A percentile compares a stretch with the other conserved stretches of the same genome.
phyloP scores from a whole-genome alignment of 139 green algal genomes.

The Gonium pectorale region DNA sequence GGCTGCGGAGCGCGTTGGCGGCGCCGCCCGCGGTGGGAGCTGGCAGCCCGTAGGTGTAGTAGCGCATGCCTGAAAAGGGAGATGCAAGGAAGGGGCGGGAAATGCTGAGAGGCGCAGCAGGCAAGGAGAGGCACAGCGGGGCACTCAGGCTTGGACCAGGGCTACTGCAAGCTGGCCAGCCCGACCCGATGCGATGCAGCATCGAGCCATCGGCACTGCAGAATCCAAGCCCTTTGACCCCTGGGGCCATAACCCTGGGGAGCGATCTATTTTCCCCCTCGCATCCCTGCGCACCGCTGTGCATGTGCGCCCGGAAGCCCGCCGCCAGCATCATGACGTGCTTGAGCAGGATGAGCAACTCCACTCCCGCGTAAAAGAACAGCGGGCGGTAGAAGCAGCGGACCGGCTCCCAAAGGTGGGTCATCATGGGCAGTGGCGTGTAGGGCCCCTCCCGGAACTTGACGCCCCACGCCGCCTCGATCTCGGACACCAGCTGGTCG shows the following conservation, averaged over 20 bases:
- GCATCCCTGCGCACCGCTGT: not conserved
- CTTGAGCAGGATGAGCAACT: constrained; percentile 49
- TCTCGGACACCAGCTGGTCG: constrained; percentile 56
- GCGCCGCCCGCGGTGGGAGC: not conserved
- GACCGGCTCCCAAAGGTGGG: constrained; percentile 69
- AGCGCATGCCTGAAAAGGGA: constrained; percentile 25
- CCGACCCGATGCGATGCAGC: too few relatives aligned
- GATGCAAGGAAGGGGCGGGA: too few relatives aligned
- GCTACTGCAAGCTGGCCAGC: not conserved
- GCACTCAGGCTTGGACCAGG: too few relatives aligned
- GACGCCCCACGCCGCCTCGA: constrained; percentile 63
- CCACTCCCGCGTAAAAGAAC: constrained; percentile 51
- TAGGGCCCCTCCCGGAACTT: constrained; percentile 57
- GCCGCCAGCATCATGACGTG: constrained; percentile 47
- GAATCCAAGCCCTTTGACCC: too few relatives aligned
- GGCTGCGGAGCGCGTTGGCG: not conserved
- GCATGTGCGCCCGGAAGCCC: constrained; percentile 30
- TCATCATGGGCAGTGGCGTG: constrained; percentile 59
- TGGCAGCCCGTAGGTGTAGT: constrained; percentile 47
- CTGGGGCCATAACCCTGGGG: too few relatives aligned
- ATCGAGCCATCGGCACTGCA: too few relatives aligned
- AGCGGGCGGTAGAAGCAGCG: constrained; percentile 48
- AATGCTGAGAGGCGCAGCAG: too few relatives aligned
- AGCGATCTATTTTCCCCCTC: not conserved
- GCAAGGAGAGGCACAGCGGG: too few relatives aligned